These are phyloP conservation scores for Ilex asprella DNA, from an alignment of 257 asterid genomes.

Conservation along the genomic window DNA sequence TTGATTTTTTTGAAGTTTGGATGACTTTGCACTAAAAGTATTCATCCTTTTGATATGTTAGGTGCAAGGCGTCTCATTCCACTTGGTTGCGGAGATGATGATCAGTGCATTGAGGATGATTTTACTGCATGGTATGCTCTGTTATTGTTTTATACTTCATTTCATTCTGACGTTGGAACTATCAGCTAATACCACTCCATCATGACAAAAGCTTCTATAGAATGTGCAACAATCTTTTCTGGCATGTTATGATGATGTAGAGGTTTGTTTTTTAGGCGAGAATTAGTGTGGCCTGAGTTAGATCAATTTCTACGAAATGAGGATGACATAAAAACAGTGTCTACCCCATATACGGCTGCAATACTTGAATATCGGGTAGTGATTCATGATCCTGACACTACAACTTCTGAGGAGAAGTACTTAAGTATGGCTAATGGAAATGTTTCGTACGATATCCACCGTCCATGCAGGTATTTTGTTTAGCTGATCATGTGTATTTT, in stretches of 20 bases:
- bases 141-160: background rate
- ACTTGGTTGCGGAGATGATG: conserved; percentile 69
- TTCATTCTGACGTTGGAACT: background rate
- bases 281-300: conserved; percentile 60
- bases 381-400: conserved; percentile 35
- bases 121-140: conserved; percentile 57
- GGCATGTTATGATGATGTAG: conserved; percentile 8
- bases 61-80: conserved; percentile 59
- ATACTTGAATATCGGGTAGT: conserved; percentile 54
- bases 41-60: conserved; percentile 11
- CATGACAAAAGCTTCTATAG: conserved; percentile 1
- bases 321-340: conserved; percentile 35
- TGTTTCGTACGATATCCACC: conserved; percentile 56
- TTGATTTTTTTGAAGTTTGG: background rate
- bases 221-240: background rate
- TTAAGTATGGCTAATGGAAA: conserved; percentile 43
- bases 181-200: background rate
- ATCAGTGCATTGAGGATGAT: conserved; percentile 80
- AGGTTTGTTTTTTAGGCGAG: conserved; percentile 42
- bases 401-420: conserved; percentile 32
- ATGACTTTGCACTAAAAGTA: background rate
- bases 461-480: conserved; percentile 53
- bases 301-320: conserved; percentile 48
- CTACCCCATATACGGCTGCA: conserved; percentile 68
- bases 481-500: background rate